phyloP scores from a whole-genome alignment of 495 filamentous ascomycete species.

The Cairneyella variabilis region DNA sequence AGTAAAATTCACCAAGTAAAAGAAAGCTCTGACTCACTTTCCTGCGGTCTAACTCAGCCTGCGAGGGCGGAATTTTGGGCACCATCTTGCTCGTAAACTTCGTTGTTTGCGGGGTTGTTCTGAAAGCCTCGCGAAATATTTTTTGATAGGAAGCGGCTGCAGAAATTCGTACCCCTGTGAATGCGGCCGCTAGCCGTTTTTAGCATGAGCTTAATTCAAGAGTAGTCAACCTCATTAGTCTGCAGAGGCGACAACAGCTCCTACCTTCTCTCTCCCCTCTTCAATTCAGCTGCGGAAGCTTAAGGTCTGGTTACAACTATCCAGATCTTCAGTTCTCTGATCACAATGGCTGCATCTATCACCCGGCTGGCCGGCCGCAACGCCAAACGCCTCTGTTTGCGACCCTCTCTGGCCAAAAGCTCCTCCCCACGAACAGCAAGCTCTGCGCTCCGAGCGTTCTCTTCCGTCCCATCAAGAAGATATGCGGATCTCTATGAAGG shows the following conservation, averaged over 20 bases:
- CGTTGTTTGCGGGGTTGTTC: constrained; percentile 12
- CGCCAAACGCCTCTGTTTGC: constrained; percentile 50
- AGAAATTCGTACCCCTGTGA: not conserved
- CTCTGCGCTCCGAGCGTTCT: constrained; percentile 55
- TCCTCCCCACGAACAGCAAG: constrained; percentile 19
- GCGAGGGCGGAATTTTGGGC: constrained; percentile 12
- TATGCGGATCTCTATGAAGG: constrained; percentile 55
- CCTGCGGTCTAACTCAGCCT: constrained; percentile 23
- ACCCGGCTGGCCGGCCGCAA: constrained; percentile 51
- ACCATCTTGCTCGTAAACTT: constrained; percentile 15
- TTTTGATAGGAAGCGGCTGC: not conserved
- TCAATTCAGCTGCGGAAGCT: constrained; percentile 15
- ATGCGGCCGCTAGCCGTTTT: not conserved
- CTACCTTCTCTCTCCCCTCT: not conserved
- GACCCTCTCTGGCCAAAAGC: constrained; percentile 24
- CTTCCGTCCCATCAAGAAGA: constrained; percentile 60
- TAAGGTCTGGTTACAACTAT: constrained; percentile 18
- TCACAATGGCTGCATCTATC: constrained; percentile 37
- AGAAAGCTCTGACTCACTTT: constrained; percentile 22
- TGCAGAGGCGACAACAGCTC: not conserved
- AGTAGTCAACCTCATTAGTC: constrained; percentile 12
- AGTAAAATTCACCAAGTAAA: not conserved
- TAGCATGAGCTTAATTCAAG: not conserved
- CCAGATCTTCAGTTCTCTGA: constrained; percentile 8
- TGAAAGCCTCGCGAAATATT: constrained; percentile 6